These are phyloP conservation scores for Debaryomyces hansenii DNA, from an alignment of 805 yeast species.

Conservation along the genomic window DNA sequence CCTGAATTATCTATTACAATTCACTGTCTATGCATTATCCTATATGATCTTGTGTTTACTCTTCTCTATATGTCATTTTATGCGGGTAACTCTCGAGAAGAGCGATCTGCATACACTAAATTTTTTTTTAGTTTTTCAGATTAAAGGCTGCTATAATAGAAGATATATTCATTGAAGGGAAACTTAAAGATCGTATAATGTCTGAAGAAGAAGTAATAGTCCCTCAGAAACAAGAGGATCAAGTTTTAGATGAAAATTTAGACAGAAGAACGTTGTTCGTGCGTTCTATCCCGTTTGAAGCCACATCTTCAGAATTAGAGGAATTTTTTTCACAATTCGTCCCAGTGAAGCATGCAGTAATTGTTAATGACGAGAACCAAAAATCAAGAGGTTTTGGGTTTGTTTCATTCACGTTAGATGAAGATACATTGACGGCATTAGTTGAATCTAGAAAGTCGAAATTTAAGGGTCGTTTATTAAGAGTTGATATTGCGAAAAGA, in stretches of 20 bases:
- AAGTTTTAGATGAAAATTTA: slow-evolving; percentile 30
- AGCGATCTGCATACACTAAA: slow-evolving; percentile 4
- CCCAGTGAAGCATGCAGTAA: slow-evolving; percentile 93
- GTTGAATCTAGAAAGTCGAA: slow-evolving; percentile 63
- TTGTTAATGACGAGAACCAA: slow-evolving; percentile 75
- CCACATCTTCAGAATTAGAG: slow-evolving; percentile 77
- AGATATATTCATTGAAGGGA: neutral
- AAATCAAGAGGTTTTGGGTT: slow-evolving; percentile 94
- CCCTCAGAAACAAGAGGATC: neutral
- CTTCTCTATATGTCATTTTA: neutral
- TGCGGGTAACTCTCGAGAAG: slow-evolving; percentile 3
- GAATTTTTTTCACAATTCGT: slow-evolving; percentile 88
- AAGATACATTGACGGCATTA: slow-evolving; percentile 79
- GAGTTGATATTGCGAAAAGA: slow-evolving; percentile 88
- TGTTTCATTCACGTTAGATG: slow-evolving; percentile 82
- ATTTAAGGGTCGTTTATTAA: slow-evolving; percentile 63
- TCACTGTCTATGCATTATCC: too few species aligned
- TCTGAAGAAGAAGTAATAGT: slow-evolving; percentile 1
- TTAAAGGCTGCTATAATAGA: neutral
- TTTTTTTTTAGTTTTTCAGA: neutral
- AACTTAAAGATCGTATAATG: neutral
- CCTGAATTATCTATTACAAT: neutral
- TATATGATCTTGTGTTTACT: too few species aligned
- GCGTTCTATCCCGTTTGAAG: slow-evolving; percentile 77
- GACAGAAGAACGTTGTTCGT: slow-evolving; percentile 77